Evolutionary conservation across 164 flowering plant species (phyloP), one percentile per base, ranked within the genome.

Genomic region (Magnolia changhungtana): DNA sequence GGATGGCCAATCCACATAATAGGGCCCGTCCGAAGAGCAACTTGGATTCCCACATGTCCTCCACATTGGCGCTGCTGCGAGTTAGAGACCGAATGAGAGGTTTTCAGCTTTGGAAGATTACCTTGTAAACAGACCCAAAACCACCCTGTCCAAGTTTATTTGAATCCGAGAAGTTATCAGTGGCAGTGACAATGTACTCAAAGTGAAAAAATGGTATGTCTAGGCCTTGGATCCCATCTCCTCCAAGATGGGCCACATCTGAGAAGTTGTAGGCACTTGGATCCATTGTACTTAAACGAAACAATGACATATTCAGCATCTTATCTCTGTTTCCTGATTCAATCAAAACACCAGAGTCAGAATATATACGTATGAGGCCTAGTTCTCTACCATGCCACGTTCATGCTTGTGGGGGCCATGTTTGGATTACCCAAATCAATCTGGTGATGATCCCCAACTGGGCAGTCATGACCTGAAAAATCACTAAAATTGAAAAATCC

Each of bases 61-160:
- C 45, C 45, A 37, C 45, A 37, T 4, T 37, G 45, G 45, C 45
- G 5, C 45, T 37, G 45, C 45, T 3, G 45, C 45, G 6, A 37
- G 45, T 37, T 37, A 37, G 45, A 37, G 45, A 37, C 6, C 45
- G 5, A 37, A 37, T 37, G 5, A 37, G 45, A 37, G 45, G 45
- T 37, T 37, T 37, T 55, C 16, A 55, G 59, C 59, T 14, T 9
- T 55, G 11, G 59, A 55, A 9, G 16, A 9, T 55, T 55, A 71
- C 61, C 61, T 67, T 27, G 71, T 67, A 67, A 27, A 67, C 71
- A 3, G 71, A 16, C 16, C 71, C 71, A 31, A 67, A 67, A 7
- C 71, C 71, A 6, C 71, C 71, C n/a, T 31, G 18, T 67, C 71
- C 71, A 67, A 67, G 71, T 37, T 67, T 67, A 67, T 67, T 31